phyloP scores from a whole-genome alignment of 495 filamentous ascomycete species.

The Penicillium waksmanii region DNA sequence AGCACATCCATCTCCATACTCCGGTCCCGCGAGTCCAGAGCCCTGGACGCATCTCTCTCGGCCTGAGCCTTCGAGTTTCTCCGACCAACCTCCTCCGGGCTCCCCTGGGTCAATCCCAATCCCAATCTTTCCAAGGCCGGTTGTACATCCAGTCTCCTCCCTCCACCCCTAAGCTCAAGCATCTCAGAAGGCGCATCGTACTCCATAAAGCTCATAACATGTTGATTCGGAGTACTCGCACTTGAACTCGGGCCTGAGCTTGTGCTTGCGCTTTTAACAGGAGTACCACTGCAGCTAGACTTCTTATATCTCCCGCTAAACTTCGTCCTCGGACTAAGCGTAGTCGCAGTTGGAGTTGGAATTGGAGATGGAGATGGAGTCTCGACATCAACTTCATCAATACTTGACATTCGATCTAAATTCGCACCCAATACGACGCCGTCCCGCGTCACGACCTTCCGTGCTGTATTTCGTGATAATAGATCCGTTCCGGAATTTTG shows the following conservation, averaged over 20 bases:
- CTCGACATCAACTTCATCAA: neutral
- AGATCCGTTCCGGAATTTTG: conserved; percentile 1
- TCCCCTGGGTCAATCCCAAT: neutral
- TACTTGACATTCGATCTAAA: conserved; percentile 25
- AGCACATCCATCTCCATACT: neutral
- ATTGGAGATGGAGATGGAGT: neutral
- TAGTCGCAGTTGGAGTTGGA: neutral
- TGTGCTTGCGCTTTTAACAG: neutral
- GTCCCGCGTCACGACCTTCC: conserved; percentile 30
- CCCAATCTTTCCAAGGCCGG: no score
- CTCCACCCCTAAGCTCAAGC: neutral
- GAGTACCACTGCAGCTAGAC: neutral
- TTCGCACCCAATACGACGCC: conserved; percentile 37
- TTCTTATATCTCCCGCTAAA: neutral
- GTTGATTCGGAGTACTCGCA: conserved; percentile 5
- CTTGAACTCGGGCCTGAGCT: neutral
- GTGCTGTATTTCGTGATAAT: neutral
- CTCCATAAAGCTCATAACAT: conserved; percentile 46
- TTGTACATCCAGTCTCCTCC: no score
- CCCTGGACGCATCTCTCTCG: no score
- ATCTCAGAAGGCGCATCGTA: conserved; percentile 19
- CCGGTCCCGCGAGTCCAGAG: neutral
- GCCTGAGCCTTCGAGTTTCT: neutral
- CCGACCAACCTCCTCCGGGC: neutral
- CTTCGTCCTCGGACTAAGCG: neutral